phyloP scores from a whole-genome alignment of 2,329 filamentous ascomycete genomes.

The Paracoccidioides lutzii region DNA sequence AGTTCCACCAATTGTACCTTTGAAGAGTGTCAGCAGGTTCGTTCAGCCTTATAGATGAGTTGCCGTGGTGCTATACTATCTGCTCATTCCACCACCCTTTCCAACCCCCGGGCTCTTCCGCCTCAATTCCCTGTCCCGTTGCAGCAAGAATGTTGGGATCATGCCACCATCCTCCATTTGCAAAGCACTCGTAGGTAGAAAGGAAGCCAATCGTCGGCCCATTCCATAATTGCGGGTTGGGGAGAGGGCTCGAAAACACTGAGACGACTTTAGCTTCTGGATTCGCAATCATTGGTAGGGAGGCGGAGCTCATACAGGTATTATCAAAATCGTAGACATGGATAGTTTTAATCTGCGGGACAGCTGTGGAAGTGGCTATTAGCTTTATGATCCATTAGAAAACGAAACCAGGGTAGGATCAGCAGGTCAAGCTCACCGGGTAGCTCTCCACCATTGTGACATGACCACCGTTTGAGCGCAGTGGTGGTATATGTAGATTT shows the following conservation, averaged over 20 bases:
- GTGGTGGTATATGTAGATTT: constrained; percentile 48
- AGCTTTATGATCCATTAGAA: not conserved
- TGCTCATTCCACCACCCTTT: constrained; percentile 94
- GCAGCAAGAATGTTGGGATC: constrained; percentile 73
- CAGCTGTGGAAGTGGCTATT: constrained; percentile 29
- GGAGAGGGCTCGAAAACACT: constrained; percentile 86
- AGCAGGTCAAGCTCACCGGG: constrained; percentile 40
- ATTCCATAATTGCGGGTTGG: constrained; percentile 81
- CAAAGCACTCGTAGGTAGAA: constrained; percentile 60
- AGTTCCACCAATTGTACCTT: constrained; percentile 59
- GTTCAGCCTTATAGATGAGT: constrained; percentile 10
- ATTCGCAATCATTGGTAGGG: not conserved
- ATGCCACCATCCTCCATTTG: constrained; percentile 94
- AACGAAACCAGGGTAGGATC: not conserved
- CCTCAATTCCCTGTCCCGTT: constrained; percentile 68
- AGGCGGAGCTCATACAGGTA: constrained; percentile 45
- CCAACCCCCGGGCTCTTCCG: constrained; percentile 76
- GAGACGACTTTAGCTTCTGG: constrained; percentile 1
- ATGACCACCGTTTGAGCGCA: constrained; percentile 71
- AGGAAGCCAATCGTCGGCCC: constrained; percentile 63
- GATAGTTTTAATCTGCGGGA: constrained; percentile 59
- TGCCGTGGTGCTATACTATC: constrained; percentile 43
- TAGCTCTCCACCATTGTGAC: constrained; percentile 48
- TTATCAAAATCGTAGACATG: constrained; percentile 99
- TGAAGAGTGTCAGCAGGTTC: constrained; percentile 12